Evolutionary conservation across 805 yeast genomes (phyloP).

Genomic region (baker's yeast (Saccharomyces cerevisiae)): DNA sequence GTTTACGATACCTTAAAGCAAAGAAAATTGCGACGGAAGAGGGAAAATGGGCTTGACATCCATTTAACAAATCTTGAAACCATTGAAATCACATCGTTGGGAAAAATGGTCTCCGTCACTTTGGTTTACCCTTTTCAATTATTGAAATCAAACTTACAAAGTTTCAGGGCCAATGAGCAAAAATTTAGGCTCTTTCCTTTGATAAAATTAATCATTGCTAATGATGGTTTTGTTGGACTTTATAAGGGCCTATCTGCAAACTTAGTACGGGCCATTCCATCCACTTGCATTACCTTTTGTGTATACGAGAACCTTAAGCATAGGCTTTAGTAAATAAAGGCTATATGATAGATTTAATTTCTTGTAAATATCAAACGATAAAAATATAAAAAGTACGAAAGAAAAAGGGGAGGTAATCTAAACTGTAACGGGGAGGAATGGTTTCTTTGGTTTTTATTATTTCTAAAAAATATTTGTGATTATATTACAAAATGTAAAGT

Average conservation of each 20-base stretch:
- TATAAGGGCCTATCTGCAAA: constrained; percentile 81
- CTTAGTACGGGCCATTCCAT: constrained; percentile 76
- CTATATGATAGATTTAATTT: neutral
- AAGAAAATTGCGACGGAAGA: constrained; percentile 10
- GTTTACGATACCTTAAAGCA: constrained; percentile 72
- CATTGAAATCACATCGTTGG: constrained; percentile 53
- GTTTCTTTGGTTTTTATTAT: neutral
- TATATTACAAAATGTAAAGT: neutral
- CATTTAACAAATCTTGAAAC: constrained; percentile 47
- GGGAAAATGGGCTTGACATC: constrained; percentile 5
- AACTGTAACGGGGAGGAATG: neutral
- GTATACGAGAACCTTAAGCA: constrained; percentile 62
- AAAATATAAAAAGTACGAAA: neutral
- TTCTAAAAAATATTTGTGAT: neutral
- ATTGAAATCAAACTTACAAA: constrained; percentile 67
- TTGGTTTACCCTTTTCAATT: constrained; percentile 80
- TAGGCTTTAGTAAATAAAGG: constrained; percentile 6
- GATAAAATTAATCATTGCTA: constrained; percentile 32
- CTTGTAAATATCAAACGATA: neutral
- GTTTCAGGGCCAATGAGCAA: constrained; percentile 27
- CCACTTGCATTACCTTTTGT: constrained; percentile 83
- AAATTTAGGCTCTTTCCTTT: constrained; percentile 28
- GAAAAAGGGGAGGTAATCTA: neutral
- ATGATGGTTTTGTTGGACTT: constrained; percentile 59
- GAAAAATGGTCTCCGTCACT: constrained; percentile 62